Evolutionary conservation across 1,139 yeast species (phyloP).

Genomic region (Pichia sp.): DNA sequence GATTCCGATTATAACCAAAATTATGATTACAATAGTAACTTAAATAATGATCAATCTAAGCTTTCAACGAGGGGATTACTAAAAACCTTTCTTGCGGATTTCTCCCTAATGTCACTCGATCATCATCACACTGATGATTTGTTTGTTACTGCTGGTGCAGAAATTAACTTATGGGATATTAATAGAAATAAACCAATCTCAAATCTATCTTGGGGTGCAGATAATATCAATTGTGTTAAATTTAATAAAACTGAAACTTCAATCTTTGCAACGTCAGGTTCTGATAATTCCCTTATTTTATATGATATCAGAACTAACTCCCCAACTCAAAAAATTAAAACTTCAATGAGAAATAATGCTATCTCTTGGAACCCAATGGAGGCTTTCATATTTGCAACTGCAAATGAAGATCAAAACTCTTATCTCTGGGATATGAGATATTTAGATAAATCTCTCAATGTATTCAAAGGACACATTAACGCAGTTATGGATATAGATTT

Average conservation of each 20-base stretch:
- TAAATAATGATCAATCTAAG: constrained; percentile 30
- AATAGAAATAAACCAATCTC: constrained; percentile 70
- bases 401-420: constrained; percentile 90
- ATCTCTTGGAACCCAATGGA: constrained; percentile 98
- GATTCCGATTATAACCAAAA: constrained; percentile 31
- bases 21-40: constrained; percentile 24
- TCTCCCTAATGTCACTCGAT: constrained; percentile 79
- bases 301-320: constrained; percentile 91
- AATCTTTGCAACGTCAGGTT: constrained; percentile 83
- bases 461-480: constrained; percentile 92
- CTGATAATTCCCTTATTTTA: constrained; percentile 83
- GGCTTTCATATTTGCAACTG: constrained; percentile 88
- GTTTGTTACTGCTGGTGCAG: constrained; percentile 91
- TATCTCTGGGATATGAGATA: constrained; percentile 97
- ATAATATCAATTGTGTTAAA: constrained; percentile 71
- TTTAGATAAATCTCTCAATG: constrained; percentile 68
- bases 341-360: constrained; percentile 76
- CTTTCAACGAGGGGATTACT: constrained; percentile 41
- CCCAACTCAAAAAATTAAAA: constrained; percentile 85
- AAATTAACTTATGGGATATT: constrained; percentile 85
- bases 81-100: constrained; percentile 77
- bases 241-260: constrained; percentile 90
- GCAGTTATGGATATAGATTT: constrained; percentile 94
- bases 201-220: constrained; percentile 93
- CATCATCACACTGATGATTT: constrained; percentile 68